These are phyloP conservation scores for Tinospora cordifolia DNA, from an alignment of 164 flowering plant genomes.

Conservation along the genomic window DNA sequence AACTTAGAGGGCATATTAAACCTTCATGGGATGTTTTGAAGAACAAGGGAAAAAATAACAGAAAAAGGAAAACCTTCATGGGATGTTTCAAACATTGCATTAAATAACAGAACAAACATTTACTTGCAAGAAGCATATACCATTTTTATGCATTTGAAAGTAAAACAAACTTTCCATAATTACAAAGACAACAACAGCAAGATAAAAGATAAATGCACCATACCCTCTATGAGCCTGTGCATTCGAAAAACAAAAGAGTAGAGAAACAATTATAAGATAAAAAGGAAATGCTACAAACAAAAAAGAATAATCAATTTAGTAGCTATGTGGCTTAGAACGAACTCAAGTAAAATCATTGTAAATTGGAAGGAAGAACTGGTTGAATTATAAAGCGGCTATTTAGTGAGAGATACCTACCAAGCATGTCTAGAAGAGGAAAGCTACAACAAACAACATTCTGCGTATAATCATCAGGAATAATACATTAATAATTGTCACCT, in stretches of 20 bases:
- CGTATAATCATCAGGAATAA: background rate
- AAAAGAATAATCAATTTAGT: background rate
- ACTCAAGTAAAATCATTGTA: background rate
- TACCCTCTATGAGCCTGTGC: too few relatives aligned
- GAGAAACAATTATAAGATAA: background rate
- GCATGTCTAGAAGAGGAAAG: slow-evolving; percentile 86
- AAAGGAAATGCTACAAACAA: background rate
- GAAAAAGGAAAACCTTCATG: background rate
- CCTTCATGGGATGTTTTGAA: too few relatives aligned
- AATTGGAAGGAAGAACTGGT: background rate
- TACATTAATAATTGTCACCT: slow-evolving; percentile 23
- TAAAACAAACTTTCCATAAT: too few relatives aligned
- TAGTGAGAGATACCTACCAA: slow-evolving; percentile 42
- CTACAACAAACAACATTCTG: slow-evolving; percentile 48
- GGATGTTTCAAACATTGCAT: too few relatives aligned
- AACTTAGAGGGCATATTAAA: too few relatives aligned
- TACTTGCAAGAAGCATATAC: too few relatives aligned
- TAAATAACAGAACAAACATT: too few relatives aligned
- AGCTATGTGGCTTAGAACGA: background rate
- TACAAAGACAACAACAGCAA: too few relatives aligned
- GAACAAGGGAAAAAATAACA: too few relatives aligned
- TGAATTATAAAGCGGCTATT: background rate
- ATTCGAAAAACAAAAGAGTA: too few relatives aligned
- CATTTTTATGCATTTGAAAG: too few relatives aligned
- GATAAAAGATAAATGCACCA: too few relatives aligned